A percentile compares a stretch with the other conserved stretches of the same genome.
These are phyloP conservation scores for Umbelopsis sp. DNA, from an alignment of 192 early-diverging fungal genomes.

Conservation along the genomic window DNA sequence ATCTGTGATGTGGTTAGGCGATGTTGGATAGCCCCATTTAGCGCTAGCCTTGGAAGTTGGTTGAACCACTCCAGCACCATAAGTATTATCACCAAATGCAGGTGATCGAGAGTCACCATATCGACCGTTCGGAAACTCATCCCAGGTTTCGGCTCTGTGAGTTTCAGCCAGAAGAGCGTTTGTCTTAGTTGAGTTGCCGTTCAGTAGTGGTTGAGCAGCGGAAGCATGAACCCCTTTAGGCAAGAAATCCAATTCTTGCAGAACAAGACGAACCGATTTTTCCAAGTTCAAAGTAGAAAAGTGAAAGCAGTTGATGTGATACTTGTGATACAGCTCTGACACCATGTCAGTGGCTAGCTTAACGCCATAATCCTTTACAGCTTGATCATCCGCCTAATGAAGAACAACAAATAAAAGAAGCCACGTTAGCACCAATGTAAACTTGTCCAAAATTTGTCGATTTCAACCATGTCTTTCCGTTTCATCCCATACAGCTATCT, in stretches of 20 bases:
- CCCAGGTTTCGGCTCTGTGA: conserved; percentile 75
- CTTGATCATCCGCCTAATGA: conserved; percentile 72
- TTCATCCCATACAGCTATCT: too few species aligned
- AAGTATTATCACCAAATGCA: conserved; percentile 66
- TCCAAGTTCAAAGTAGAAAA: conserved; percentile 85
- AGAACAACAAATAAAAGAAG: not conserved
- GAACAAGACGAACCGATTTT: conserved; percentile 71
- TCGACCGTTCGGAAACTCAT: conserved; percentile 90
- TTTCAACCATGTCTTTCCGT: not conserved
- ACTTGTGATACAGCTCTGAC: conserved; percentile 55
- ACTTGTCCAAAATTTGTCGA: not conserved
- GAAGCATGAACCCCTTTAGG: conserved; percentile 28
- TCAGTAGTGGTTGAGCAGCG: not conserved
- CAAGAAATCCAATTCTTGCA: conserved; percentile 70
- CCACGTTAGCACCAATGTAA: not conserved
- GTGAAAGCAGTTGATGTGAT: conserved; percentile 66
- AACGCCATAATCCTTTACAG: conserved; percentile 84
- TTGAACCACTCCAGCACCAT: conserved; percentile 63
- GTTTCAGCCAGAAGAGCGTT: conserved; percentile 19
- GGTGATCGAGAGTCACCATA: conserved; percentile 88
- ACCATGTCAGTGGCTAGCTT: conserved; percentile 72
- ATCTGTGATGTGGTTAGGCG: conserved; percentile 54
- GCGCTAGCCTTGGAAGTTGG: conserved; percentile 53
- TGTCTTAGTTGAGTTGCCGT: conserved; percentile 52
- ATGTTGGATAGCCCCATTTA: conserved; percentile 68